Percentiles rank a stretch among this genome's conserved stretches.
Evolutionary conservation across 495 filamentous ascomycete genomes (phyloP).

Genomic region (Talaromyces trachyspermus): DNA sequence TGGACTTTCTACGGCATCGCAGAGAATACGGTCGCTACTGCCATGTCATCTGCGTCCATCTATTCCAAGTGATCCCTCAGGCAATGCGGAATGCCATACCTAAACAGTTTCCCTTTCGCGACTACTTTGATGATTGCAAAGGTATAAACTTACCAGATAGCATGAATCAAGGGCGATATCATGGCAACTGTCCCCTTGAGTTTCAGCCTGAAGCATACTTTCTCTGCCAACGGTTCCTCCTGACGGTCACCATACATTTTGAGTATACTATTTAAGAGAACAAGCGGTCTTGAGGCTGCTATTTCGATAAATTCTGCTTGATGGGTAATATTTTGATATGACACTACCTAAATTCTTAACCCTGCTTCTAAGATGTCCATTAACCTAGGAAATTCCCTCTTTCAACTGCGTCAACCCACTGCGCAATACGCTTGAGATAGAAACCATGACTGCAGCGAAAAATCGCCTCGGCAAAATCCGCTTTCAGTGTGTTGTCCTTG

Average conservation of each 20-base stretch:
- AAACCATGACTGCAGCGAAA: not conserved
- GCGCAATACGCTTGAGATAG: not conserved
- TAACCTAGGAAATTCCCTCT: not conserved
- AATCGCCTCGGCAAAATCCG: not conserved
- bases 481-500: not conserved
- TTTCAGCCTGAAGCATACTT: too few relatives aligned
- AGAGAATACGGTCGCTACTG: conserved; percentile 25
- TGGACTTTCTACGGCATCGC: conserved; percentile 28
- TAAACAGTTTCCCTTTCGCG: not conserved
- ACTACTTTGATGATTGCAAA: too few relatives aligned
- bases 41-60: conserved; percentile 20
- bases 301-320: too few relatives aligned
- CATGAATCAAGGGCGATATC: too few relatives aligned
- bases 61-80: not conserved
- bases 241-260: too few relatives aligned
- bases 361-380: not conserved
- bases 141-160: too few relatives aligned
- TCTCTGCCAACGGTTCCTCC: too few relatives aligned
- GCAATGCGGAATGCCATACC: not conserved
- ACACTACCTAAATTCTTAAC: not conserved
- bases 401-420: not conserved
- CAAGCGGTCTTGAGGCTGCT: too few relatives aligned
- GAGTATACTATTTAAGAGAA: too few relatives aligned
- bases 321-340: too few relatives aligned
- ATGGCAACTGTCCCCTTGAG: too few relatives aligned